Evolutionary conservation across 2,329 filamentous ascomycete genomes (phyloP).

Genomic region (Plectosphaerella sp.): DNA sequence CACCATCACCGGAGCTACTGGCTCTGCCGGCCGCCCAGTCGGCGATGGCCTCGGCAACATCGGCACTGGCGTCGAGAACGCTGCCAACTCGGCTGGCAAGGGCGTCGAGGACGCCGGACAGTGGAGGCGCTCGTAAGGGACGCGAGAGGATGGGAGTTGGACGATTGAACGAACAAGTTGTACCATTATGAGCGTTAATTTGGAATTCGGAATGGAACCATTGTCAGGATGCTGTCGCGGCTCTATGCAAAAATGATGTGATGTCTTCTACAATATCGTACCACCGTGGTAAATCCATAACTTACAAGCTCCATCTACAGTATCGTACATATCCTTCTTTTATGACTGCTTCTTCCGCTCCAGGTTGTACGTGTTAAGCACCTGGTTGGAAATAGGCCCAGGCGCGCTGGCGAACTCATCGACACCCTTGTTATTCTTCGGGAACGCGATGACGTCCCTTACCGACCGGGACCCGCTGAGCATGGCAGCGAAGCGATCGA

Average conservation of each 20-base stretch:
- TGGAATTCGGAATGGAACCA: too few relatives aligned
- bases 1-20: conserved; percentile 49
- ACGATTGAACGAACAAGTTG: background rate
- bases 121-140: conserved; percentile 36
- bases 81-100: conserved; percentile 41
- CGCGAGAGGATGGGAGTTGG: too few relatives aligned
- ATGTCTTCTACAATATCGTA: background rate
- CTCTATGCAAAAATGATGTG: too few relatives aligned
- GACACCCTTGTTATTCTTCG: conserved; percentile 86
- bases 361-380: conserved; percentile 44
- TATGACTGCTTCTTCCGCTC: conserved; percentile 14
- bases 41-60: conserved; percentile 51
- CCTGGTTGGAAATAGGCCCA: conserved; percentile 56
- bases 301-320: background rate
- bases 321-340: background rate
- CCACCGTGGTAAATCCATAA: background rate
- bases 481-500: conserved; percentile 79
- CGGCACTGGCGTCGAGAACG: conserved; percentile 49
- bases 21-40: conserved; percentile 47
- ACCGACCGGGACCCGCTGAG: conserved; percentile 75
- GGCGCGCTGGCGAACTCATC: conserved; percentile 81
- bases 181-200: background rate
- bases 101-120: conserved; percentile 55
- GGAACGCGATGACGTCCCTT: conserved; percentile 93
- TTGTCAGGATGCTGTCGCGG: too few relatives aligned